Evolutionary conservation across 306 rosid species (phyloP).

Genomic region (Quercus robur): DNA sequence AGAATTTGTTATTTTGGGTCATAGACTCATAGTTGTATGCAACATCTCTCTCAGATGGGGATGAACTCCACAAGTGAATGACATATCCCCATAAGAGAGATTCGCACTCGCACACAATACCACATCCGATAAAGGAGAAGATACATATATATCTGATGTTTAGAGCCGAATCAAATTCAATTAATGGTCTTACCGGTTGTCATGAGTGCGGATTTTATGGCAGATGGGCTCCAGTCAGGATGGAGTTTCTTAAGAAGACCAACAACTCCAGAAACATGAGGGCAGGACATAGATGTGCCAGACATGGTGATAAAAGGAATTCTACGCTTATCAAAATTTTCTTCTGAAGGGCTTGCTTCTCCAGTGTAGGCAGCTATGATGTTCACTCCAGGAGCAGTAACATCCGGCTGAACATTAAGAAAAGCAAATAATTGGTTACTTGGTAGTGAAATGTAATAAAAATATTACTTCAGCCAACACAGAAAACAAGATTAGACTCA

Average conservation of each 20-base stretch:
- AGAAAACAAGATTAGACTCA: background rate
- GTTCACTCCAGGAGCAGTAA: constrained; percentile 74
- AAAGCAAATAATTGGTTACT: background rate
- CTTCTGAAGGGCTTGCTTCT: constrained; percentile 41
- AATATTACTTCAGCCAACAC: background rate
- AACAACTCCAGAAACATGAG: constrained; percentile 67
- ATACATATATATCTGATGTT: too few relatives aligned
- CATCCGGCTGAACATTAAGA: constrained; percentile 52
- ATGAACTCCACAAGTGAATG: too few relatives aligned
- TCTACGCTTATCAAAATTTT: constrained; percentile 37
- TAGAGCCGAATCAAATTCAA: background rate
- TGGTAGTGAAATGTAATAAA: background rate
- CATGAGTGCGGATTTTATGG: constrained; percentile 66
- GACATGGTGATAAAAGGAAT: constrained; percentile 49
- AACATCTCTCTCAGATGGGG: too few relatives aligned
- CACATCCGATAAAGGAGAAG: too few relatives aligned
- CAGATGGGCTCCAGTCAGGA: constrained; percentile 65
- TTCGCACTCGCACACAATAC: too few relatives aligned
- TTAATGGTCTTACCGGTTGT: constrained; percentile 38
- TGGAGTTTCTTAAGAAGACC: constrained; percentile 66
- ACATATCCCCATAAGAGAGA: too few relatives aligned
- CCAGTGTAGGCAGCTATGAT: constrained; percentile 56
- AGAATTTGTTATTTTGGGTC: background rate
- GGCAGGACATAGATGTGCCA: constrained; percentile 87
- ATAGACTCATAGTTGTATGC: too few relatives aligned